phyloP scores from a whole-genome alignment of 169 alveolate species.

The Plasmodium cynomolgi region DNA sequence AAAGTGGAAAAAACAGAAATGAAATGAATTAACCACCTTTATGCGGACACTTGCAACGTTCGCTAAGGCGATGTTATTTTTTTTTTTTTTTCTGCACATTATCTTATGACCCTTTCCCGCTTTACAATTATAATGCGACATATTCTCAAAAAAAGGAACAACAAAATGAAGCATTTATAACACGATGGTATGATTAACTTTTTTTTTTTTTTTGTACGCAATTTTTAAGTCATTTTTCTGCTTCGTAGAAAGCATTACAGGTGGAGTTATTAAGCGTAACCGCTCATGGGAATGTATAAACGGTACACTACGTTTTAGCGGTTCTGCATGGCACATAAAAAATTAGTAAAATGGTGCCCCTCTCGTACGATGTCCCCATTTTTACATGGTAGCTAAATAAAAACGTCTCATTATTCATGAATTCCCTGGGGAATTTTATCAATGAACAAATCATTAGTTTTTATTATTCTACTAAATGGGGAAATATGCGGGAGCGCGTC shows the following conservation, averaged over 20 bases:
- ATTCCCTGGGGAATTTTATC: constrained; percentile 43
- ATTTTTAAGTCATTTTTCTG: background rate
- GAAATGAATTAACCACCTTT: background rate
- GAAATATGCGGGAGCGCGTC: background rate
- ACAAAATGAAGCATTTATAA: background rate
- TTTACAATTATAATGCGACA: background rate
- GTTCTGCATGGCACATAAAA: constrained; percentile 1
- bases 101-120: background rate
- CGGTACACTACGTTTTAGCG: background rate
- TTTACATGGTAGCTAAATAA: constrained; percentile 55
- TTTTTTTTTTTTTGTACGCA: background rate
- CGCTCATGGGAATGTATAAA: background rate
- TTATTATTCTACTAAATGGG: constrained; percentile 51
- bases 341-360: background rate
- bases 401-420: constrained; percentile 72
- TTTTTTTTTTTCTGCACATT: background rate
- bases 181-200: background rate
- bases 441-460: constrained; percentile 73
- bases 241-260: background rate
- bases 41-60: background rate
- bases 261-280: background rate
- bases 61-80: background rate
- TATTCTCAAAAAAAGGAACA: background rate
- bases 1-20: background rate
- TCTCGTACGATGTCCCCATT: background rate